These are phyloP conservation scores for Primulina eburnea DNA, from an alignment of 257 asterid species.

Conservation along the genomic window DNA sequence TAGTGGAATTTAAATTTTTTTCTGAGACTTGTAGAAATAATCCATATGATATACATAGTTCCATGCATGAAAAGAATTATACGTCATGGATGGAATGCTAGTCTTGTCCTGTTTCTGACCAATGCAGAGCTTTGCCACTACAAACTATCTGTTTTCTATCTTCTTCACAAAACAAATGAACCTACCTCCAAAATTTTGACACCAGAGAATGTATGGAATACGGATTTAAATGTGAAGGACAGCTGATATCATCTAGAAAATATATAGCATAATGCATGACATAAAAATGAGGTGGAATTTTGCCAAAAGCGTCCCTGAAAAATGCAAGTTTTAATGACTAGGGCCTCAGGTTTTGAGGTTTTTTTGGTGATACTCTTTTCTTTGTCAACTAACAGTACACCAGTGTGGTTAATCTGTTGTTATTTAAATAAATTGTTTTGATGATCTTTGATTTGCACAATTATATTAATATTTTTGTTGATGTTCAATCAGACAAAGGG, in stretches of 20 bases:
- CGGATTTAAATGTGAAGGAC: no score
- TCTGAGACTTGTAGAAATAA: no score
- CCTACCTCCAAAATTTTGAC: background rate
- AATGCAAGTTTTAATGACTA: no score
- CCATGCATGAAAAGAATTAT: background rate
- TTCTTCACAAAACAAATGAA: background rate
- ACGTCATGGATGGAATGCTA: background rate
- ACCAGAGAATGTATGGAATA: background rate
- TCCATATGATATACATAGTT: no score
- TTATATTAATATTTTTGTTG: slow-evolving; percentile 14
- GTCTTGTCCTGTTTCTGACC: background rate
- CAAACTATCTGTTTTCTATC: background rate
- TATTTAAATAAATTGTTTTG: background rate
- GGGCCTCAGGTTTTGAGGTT: background rate
- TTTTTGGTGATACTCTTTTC: slow-evolving; percentile 1
- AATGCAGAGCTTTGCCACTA: background rate
- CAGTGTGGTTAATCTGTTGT: background rate
- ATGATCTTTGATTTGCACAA: slow-evolving; percentile 2
- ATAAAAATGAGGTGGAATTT: no score
- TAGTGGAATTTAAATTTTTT: no score
- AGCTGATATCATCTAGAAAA: no score
- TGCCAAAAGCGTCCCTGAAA: no score
- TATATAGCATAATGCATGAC: no score
- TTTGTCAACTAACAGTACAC: background rate
- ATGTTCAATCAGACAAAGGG: slow-evolving; percentile 72